Evolutionary conservation across 2,329 filamentous ascomycete species (phyloP), one percentile per base, ranked within the genome.

Genomic region (Aspergillus fumigatus): DNA sequence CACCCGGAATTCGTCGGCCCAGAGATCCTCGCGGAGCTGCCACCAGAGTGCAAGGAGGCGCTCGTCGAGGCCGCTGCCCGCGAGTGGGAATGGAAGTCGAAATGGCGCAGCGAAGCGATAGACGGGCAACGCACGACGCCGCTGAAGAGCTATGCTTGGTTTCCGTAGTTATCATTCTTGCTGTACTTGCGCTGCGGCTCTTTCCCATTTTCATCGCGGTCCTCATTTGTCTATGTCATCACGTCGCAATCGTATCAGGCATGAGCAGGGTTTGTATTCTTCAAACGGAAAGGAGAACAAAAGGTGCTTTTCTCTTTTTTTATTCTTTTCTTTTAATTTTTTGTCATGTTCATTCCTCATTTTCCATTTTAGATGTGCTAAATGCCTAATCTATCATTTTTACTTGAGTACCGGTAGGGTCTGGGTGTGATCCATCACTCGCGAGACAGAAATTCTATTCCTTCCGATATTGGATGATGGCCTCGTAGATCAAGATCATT

Each of bases 61-160:
- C 92, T 96, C 60, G 79, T 91, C 51, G 78, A 82, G 53, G 87
- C 90, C 3, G 77, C 86, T 52, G 75, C 76, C 10, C 79, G 82
- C 54, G 90, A 96, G 72, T 72, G 75, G 58, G 75, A 82, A 53
- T 97, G 92, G 89, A 89, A 89, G 71, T 78, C 74, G 32, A 82
- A 81, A 60, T 96, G 92, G 90, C 83, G 83, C 17, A 80, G 83
- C 4, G 92, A 97, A 74, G 79, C 72, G 38, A 74, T 80, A 9
- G 83, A 84, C 67, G 80, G 80, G 4, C 55, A 66, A 17, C 65
- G 73, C 21, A 63, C 65, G 17, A 63, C 62, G 9, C 66, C 72
- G 6, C 60, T 67, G 17, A 72, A 74, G 65, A 75, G 72, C 40
- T 76, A 74, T 61, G 67, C 72, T 9, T 76, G 74, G 73, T 71